Evolutionary conservation across 352 stramenopile genomes (phyloP), one percentile per base, ranked within the genome.

Genomic region (Albugo laibachii): DNA sequence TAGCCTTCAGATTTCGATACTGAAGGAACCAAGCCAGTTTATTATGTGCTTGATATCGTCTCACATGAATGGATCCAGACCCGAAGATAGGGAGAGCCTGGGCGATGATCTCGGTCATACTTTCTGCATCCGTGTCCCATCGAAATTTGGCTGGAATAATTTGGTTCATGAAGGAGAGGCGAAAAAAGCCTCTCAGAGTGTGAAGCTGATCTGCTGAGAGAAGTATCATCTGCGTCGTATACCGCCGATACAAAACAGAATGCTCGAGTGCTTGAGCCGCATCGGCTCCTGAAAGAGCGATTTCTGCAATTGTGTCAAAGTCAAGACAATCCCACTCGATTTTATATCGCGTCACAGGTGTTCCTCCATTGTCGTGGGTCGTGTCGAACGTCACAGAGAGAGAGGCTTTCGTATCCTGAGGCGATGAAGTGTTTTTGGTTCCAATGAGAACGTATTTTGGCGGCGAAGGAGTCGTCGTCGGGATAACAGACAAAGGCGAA

Each of bases 291-390:
- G 49, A 50, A 2, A 69, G 54, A 0, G 65, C 65, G 10, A 53
- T 59, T 6, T 54, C 40, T 18, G 68, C 49, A 10, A 87, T 55
- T 6, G 72, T 67, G 12, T 80, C 65, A 8, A 91, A 48, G 40
- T 87, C 81, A 62, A 96, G 84, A 2, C 65, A 69, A 53, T 97
- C 89, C 86, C 85, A 97, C 41, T 96, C 83, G 44, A 97, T 76
- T 49, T 85, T 83, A 56, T 94, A 95, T 48, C 83, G 62, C 12
- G 60, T 91, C n/a, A 94, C 69, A 1, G 59, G 55, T 0, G 73
- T 66, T 8, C 86, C 86, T 5, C 86, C 86, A 41, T 91, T 69
- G 51, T 94, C 66, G 48, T 72, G 67, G 11, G 58, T 65, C 0
- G 70, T 66, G 27, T 82, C 75, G 49, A 96, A 96, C 2, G 51